Evolutionary conservation across 768 basidiomycete species (phyloP).

Genomic region (Chlorophyllum brunneum): DNA sequence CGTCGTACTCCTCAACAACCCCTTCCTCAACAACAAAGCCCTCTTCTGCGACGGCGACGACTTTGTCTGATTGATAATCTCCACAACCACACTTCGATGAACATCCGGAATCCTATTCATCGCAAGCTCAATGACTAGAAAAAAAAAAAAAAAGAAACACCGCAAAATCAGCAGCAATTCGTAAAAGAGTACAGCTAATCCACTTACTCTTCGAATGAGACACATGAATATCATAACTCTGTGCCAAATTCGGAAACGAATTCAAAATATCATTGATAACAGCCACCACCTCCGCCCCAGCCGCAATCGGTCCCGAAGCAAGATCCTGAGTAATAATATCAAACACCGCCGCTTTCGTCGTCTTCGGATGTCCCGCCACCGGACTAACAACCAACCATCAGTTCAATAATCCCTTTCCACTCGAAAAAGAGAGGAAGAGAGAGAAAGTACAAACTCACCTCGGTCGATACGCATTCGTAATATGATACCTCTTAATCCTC

Average conservation of each 20-base stretch:
- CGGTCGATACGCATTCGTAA: conserved; percentile 67
- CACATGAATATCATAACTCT: conserved; percentile 71
- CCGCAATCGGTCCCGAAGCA: conserved; percentile 56
- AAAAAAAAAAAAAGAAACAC: not conserved
- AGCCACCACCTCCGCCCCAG: conserved; percentile 71
- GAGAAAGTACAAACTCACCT: too few species aligned
- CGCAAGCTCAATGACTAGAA: conserved; percentile 61
- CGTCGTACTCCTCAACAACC: conserved; percentile 57
- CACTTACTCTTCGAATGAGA: conserved; percentile 73
- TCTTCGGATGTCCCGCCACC: conserved; percentile 70
- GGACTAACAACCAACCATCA: conserved; percentile 34
- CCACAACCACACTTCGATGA: conserved; percentile 51
- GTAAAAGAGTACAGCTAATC: not conserved
- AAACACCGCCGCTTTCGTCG: conserved; percentile 71
- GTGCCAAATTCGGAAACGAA: conserved; percentile 64
- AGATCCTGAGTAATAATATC: conserved; percentile 82
- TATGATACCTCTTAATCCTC: conserved; percentile 82
- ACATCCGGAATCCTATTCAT: conserved; percentile 59
- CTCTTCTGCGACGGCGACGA: conserved; percentile 67
- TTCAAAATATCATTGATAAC: conserved; percentile 65
- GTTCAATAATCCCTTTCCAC: not conserved
- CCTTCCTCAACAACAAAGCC: conserved; percentile 62
- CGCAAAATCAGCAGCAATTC: conserved; percentile 1
- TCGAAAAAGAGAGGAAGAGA: conserved; percentile 4
- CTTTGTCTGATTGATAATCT: conserved; percentile 65